phyloP scores from a whole-genome alignment of 1,139 yeast species.

The Candida sp. region DNA sequence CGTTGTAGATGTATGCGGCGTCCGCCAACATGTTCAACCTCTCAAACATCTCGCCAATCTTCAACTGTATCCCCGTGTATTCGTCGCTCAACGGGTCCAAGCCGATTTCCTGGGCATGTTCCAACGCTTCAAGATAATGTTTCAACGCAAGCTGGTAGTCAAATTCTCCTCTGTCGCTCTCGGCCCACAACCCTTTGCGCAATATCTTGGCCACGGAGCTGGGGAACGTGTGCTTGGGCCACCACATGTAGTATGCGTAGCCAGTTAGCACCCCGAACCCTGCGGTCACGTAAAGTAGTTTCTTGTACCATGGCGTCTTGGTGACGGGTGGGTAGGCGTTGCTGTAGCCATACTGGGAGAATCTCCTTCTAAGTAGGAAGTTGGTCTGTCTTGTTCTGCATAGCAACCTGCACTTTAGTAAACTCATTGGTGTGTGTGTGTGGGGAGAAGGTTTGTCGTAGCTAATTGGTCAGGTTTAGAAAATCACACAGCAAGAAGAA shows the following conservation, averaged over 20 bases:
- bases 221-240: conserved; percentile 65
- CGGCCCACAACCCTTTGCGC: conserved; percentile 85
- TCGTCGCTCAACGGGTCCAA: conserved; percentile 53
- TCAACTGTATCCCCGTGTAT: conserved; percentile 82
- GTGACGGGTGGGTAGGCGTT: conserved; percentile 14
- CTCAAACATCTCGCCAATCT: conserved; percentile 87
- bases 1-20: conserved; percentile 69
- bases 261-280: conserved; percentile 36
- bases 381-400: neutral
- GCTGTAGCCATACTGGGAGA: conserved; percentile 9
- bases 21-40: conserved; percentile 61
- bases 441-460: neutral
- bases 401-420: neutral
- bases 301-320: conserved; percentile 20
- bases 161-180: conserved; percentile 69
- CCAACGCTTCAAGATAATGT: conserved; percentile 63
- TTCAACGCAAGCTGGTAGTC: conserved; percentile 70
- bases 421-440: neutral
- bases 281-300: conserved; percentile 25
- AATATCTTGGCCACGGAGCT: conserved; percentile 66
- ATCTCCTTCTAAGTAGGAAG: neutral
- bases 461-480: neutral
- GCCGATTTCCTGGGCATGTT: conserved; percentile 42
- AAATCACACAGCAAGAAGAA: no score
- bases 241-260: conserved; percentile 53